Conservation (phyloP, 345 rosid genomes). For the Pseudoturritis turrita region DNA sequence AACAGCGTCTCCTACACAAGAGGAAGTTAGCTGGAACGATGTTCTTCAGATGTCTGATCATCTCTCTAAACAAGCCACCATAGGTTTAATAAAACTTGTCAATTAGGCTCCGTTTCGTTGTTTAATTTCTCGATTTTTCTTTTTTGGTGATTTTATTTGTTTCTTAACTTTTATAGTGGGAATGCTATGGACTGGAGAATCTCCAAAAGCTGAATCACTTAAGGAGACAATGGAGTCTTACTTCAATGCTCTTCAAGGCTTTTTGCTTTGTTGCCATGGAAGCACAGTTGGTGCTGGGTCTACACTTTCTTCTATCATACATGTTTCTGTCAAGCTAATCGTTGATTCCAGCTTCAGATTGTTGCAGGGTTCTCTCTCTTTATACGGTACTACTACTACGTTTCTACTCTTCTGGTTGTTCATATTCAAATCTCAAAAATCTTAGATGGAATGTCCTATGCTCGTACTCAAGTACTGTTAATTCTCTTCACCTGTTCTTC, state of each 20-base stretch:
- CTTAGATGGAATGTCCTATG: neutral
- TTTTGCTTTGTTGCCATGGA: conserved; percentile 72
- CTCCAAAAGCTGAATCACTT: conserved; percentile 59
- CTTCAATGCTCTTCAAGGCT: conserved; percentile 77
- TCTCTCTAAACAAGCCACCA: conserved; percentile 83
- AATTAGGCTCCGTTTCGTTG: neutral
- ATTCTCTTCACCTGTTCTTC: neutral
- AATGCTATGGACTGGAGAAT: conserved; percentile 83
- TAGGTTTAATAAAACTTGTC: conserved; percentile 36
- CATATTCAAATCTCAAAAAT: neutral
- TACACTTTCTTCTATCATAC: conserved; percentile 67
- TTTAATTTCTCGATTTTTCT: neutral
- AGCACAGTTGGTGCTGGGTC: conserved; percentile 80
- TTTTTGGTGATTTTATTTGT: neutral
- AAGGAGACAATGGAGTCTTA: conserved; percentile 65
- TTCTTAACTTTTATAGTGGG: conserved; percentile 50
- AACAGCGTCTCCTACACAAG: conserved; percentile 40
- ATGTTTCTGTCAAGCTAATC: conserved; percentile 56
- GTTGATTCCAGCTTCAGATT: conserved; percentile 84
- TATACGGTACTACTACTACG: conserved; percentile 52
- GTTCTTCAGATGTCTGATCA: conserved; percentile 74
- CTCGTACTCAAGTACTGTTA: neutral
- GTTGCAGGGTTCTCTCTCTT: conserved; percentile 62
- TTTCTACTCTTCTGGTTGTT: neutral
- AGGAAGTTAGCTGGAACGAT: conserved; percentile 64